A percentile compares a stretch with the other conserved stretches of the same genome.
Evolutionary conservation across 169 alveolate genomes (phyloP).

Genomic region (Plasmodium knowlesi): DNA sequence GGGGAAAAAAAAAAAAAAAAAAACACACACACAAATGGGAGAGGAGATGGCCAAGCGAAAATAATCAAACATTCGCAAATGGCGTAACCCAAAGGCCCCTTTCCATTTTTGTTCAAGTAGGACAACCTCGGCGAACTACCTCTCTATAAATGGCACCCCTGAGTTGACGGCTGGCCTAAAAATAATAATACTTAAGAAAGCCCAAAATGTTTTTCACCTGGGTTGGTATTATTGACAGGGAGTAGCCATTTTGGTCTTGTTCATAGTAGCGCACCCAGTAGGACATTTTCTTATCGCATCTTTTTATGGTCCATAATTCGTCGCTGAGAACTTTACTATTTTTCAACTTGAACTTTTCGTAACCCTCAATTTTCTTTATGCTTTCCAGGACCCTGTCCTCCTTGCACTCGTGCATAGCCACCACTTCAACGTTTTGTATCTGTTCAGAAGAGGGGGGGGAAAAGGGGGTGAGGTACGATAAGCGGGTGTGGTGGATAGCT

Average conservation of each 20-base stretch:
- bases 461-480: background rate
- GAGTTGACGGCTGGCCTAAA: background rate
- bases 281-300: conserved; percentile 77
- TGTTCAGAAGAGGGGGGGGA: background rate
- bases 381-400: conserved; percentile 77
- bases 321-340: conserved; percentile 68
- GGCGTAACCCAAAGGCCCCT: background rate
- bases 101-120: background rate
- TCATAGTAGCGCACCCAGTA: conserved; percentile 79
- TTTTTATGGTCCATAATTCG: conserved; percentile 82
- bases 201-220: conserved; percentile 76
- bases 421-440: conserved; percentile 86
- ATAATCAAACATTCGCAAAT: background rate
- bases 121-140: background rate
- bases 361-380: conserved; percentile 41
- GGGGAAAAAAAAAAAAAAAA: too few species aligned
- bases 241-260: conserved; percentile 85
- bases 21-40: background rate
- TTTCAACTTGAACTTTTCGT: conserved; percentile 39
- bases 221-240: conserved; percentile 77
- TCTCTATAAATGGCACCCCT: background rate
- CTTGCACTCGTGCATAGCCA: conserved; percentile 77
- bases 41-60: background rate
- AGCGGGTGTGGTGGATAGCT: background rate
- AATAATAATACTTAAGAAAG: conserved; percentile 77